Evolutionary conservation across 1,284 basidiomycete species (phyloP).

Genomic region (Schizopora paradoxa): DNA sequence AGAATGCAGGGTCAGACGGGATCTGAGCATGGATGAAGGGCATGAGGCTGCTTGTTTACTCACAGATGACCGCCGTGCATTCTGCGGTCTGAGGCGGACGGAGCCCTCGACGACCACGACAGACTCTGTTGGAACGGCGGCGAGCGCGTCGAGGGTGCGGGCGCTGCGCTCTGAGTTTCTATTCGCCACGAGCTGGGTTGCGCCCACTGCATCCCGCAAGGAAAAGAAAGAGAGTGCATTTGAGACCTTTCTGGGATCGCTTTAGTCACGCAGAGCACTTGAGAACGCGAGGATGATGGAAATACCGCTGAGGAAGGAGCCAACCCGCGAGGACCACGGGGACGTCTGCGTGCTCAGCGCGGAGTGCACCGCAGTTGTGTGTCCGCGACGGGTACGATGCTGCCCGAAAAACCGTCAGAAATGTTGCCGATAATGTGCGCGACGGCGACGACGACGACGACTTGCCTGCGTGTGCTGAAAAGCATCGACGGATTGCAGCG

Average conservation of each 20-base stretch:
- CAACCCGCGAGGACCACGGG: conserved; percentile 72
- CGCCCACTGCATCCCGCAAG: conserved; percentile 72
- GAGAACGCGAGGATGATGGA: conserved; percentile 29
- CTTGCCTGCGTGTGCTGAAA: too few relatives aligned
- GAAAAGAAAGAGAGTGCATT: conserved; percentile 73
- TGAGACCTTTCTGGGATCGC: conserved; percentile 51
- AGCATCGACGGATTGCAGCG: too few relatives aligned
- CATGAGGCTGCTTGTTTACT: too few relatives aligned
- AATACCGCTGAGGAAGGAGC: conserved; percentile 69
- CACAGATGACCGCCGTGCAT: conserved; percentile 44
- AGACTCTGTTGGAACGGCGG: conserved; percentile 67
- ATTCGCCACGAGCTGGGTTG: conserved; percentile 71
- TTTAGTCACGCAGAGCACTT: conserved; percentile 11
- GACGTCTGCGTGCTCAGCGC: conserved; percentile 47
- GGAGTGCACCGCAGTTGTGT: conserved; percentile 62
- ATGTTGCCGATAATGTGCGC: too few relatives aligned
- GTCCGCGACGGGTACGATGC: conserved; percentile 60
- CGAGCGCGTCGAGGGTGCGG: conserved; percentile 42
- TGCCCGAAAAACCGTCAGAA: conserved; percentile 28
- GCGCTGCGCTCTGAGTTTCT: conserved; percentile 29
- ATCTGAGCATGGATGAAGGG: too few relatives aligned
- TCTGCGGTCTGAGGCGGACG: conserved; percentile 58
- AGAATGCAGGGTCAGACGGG: too few relatives aligned
- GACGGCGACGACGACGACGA: too few relatives aligned
- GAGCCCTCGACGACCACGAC: conserved; percentile 69